phyloP scores from a whole-genome alignment of 2,329 filamentous ascomycete species.

The Fusarium oxysporum region DNA sequence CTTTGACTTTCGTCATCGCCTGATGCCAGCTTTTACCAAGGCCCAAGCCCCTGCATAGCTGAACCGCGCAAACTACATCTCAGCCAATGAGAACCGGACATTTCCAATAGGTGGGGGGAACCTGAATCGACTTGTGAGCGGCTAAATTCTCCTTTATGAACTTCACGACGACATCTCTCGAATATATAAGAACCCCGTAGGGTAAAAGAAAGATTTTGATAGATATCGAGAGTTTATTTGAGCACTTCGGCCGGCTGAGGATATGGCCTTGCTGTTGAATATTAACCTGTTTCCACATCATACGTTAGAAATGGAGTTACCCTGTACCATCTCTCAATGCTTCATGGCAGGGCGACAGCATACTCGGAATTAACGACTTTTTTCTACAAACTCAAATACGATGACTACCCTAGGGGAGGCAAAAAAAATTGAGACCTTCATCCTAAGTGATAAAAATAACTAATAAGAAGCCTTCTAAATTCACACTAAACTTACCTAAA shows the following conservation, averaged over 20 bases:
- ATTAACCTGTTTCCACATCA: neutral
- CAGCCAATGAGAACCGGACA: conserved; percentile 10
- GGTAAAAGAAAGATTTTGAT: too few species aligned
- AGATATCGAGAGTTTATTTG: too few species aligned
- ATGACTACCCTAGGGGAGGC: too few species aligned
- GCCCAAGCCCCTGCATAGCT: conserved; percentile 32
- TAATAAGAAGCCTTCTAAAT: too few species aligned
- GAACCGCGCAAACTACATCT: conserved; percentile 5
- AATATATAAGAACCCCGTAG: too few species aligned
- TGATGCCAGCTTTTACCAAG: conserved; percentile 16
- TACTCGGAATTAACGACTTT: neutral
- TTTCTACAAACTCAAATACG: neutral
- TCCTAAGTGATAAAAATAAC: too few species aligned
- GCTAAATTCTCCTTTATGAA: neutral
- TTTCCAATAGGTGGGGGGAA: neutral
- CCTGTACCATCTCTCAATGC: neutral
- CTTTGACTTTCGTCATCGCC: conserved; percentile 35
- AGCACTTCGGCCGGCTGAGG: neutral
- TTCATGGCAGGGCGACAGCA: neutral
- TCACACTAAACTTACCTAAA: too few species aligned
- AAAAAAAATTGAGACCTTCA: too few species aligned
- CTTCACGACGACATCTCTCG: too few species aligned
- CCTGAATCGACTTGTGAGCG: neutral
- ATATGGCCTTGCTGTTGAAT: neutral
- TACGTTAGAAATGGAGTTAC: neutral